These are phyloP conservation scores for Hirschfeldia incana DNA, from an alignment of 345 rosid genomes.

Conservation along the genomic window DNA sequence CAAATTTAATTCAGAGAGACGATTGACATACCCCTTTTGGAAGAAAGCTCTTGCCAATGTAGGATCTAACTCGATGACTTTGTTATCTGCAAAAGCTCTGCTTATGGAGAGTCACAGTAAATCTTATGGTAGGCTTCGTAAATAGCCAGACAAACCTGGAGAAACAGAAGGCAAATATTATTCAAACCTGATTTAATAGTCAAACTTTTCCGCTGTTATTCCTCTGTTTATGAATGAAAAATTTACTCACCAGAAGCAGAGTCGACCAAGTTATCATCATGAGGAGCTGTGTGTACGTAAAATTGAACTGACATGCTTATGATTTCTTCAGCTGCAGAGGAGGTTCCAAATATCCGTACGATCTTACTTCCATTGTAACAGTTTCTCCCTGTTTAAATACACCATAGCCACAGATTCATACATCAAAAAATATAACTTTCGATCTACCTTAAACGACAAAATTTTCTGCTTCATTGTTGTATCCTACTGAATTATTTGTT, in stretches of 20 bases:
- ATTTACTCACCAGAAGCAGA: slow-evolving; percentile 74
- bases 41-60: no score
- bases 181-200: no score
- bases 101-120: no score
- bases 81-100: no score
- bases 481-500: background rate
- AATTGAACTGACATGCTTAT: slow-evolving; percentile 66
- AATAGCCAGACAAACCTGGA: no score
- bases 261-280: slow-evolving; percentile 82
- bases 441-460: no score
- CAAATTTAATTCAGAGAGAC: no score
- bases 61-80: no score
- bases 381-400: slow-evolving; percentile 47
- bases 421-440: background rate
- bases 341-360: slow-evolving; percentile 52
- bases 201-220: no score
- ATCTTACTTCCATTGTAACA: slow-evolving; percentile 32
- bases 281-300: slow-evolving; percentile 55
- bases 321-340: slow-evolving; percentile 68
- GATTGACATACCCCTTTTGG: no score
- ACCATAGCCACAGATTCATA: background rate
- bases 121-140: no score
- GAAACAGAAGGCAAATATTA: no score
- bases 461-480: background rate
- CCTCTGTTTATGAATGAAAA: slow-evolving; percentile 8